These are phyloP conservation scores for Penicillium parvum DNA, from an alignment of 495 filamentous ascomycete species.

Conservation along the genomic window DNA sequence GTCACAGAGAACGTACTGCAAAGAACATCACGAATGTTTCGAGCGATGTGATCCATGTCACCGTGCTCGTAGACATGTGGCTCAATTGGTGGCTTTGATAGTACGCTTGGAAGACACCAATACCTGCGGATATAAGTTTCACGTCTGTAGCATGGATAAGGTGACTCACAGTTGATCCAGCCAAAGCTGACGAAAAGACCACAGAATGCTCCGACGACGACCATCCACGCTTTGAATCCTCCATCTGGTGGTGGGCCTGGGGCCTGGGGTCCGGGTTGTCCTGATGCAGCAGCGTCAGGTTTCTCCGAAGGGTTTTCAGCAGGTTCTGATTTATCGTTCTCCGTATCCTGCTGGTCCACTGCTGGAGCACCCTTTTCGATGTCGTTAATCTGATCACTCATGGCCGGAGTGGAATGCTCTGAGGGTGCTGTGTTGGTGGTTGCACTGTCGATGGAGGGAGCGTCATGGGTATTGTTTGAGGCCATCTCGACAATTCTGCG, in stretches of 20 bases:
- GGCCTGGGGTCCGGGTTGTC: slow-evolving; percentile 34
- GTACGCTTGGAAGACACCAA: slow-evolving; percentile 59
- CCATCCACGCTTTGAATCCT: slow-evolving; percentile 61
- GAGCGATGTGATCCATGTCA: slow-evolving; percentile 51
- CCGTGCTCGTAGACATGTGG: slow-evolving; percentile 36
- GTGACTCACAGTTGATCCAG: slow-evolving; percentile 50
- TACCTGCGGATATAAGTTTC: too few species aligned
- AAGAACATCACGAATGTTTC: slow-evolving; percentile 47
- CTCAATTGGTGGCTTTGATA: slow-evolving; percentile 46
- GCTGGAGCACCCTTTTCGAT: slow-evolving; percentile 20
- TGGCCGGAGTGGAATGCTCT: slow-evolving; percentile 10
- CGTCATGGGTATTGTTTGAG: background rate
- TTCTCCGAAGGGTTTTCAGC: slow-evolving; percentile 25
- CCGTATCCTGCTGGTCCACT: slow-evolving; percentile 6
- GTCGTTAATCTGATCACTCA: slow-evolving; percentile 18
- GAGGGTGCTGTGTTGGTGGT: slow-evolving; percentile 10
- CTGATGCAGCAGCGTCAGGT: slow-evolving; percentile 8
- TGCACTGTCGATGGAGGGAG: slow-evolving; percentile 9
- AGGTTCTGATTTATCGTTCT: slow-evolving; percentile 3
- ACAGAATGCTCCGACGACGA: slow-evolving; percentile 60
- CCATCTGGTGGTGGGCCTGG: slow-evolving; percentile 54
- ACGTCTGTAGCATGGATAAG: too few species aligned
- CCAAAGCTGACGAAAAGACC: slow-evolving; percentile 63
- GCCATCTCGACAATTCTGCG: slow-evolving; percentile 33
- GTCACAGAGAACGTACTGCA: slow-evolving; percentile 14